phyloP scores from a whole-genome alignment of 108 stramenopile species.

The Parmales sp. region DNA sequence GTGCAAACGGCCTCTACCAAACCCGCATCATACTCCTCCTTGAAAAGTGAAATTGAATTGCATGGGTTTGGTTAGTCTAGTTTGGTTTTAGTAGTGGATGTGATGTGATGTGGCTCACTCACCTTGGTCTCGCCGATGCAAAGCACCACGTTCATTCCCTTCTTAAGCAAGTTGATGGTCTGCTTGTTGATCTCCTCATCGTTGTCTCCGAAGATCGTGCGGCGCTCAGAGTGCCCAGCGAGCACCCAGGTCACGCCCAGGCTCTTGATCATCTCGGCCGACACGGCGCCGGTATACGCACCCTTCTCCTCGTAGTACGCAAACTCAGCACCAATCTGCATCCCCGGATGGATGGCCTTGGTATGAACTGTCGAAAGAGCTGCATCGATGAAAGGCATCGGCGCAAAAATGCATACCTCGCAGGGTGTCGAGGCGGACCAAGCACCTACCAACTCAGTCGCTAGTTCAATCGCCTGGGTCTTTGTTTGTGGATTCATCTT shows the following conservation, averaged over 20 bases:
- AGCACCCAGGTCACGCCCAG: slow-evolving; percentile 83
- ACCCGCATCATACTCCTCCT: slow-evolving; percentile 81
- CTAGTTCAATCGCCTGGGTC: slow-evolving; percentile 55
- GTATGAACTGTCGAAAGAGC: slow-evolving; percentile 41
- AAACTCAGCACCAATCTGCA: slow-evolving; percentile 56
- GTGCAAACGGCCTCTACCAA: slow-evolving; percentile 79
- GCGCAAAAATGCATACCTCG: slow-evolving; percentile 70
- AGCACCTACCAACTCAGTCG: slow-evolving; percentile 50
- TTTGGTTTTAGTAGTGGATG: no score
- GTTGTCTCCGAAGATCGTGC: slow-evolving; percentile 81
- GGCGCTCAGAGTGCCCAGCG: slow-evolving; percentile 93
- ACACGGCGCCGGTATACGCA: slow-evolving; percentile 94
- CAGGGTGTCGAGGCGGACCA: slow-evolving; percentile 39
- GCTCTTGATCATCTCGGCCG: slow-evolving; percentile 70
- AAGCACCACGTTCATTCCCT: slow-evolving; percentile 81
- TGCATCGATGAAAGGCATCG: slow-evolving; percentile 67
- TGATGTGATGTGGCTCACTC: no score
- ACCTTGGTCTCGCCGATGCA: slow-evolving; percentile 90
- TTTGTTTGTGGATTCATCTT: slow-evolving; percentile 76
- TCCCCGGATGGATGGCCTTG: slow-evolving; percentile 24
- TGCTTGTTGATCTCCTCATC: slow-evolving; percentile 87
- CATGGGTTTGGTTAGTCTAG: no score
- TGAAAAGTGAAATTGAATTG: no score
- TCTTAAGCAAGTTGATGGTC: slow-evolving; percentile 67
- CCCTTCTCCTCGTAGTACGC: slow-evolving; percentile 66